Percentiles rank a stretch among this genome's conserved stretches.
Conservation (phyloP, 2,329 filamentous ascomycete species). For the Pestalotiopsis sp. region DNA sequence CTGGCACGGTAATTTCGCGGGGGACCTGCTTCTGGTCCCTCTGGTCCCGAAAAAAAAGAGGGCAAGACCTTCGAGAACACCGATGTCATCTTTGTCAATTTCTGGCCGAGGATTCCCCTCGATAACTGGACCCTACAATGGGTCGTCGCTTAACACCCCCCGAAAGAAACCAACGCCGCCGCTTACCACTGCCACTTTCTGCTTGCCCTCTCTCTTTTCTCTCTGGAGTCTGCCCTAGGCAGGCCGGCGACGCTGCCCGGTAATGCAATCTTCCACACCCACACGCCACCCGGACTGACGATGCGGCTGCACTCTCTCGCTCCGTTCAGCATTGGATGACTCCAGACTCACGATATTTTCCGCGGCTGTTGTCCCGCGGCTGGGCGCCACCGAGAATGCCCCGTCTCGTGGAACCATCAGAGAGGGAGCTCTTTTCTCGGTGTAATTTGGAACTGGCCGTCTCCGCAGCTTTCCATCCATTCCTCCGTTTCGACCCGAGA, state of each 20-base stretch:
- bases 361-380: background rate
- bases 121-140: background rate
- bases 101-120: background rate
- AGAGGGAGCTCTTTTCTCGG: background rate
- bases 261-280: background rate
- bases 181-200: too few species aligned
- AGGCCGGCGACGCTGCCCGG: background rate
- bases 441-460: background rate
- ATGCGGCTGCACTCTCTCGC: background rate
- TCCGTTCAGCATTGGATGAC: background rate
- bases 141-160: background rate
- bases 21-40: background rate
- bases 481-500: background rate
- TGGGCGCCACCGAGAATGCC: background rate
- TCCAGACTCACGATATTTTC: background rate
- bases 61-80: background rate
- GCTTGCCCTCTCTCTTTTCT: too few species aligned
- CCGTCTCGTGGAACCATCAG: background rate
- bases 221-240: too few species aligned
- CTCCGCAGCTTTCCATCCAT: background rate
- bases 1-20: background rate
- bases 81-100: slow-evolving; percentile 2
- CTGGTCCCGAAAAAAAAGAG: background rate
- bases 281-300: background rate
- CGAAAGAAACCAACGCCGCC: background rate